Base-by-base conservation (phyloP, 2,329 filamentous ascomycete species). In the Chrysosporium keratinophilum region DNA sequence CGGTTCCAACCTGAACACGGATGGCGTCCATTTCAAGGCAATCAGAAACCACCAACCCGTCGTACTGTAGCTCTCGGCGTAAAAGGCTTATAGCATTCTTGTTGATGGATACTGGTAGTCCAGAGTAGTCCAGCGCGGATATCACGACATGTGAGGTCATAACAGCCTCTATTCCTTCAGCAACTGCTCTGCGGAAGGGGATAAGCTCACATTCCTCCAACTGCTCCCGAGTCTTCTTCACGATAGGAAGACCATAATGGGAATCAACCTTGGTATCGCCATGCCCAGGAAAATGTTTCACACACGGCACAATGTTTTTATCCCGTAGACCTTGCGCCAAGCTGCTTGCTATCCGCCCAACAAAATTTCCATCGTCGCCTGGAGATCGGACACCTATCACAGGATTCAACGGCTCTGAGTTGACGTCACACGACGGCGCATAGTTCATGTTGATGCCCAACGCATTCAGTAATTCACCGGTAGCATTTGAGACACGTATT, bases 401-500 rank as follows among this genome's bases (percentile, higher is more conserved):
- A 1, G 69, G 71, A 48, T 74, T 74, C 42, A 69, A 62, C 1
- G 72, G 70, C 52, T 74, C 69, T 0, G 71, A 72, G 52, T 73
- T 73, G 35, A 74, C 65, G 54, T 75, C 71, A 23, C 71, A 73
- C 44, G 70, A 65, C 1, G 72, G 72, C 2, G 67, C 71, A 59
- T 73, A 74, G 54, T 74, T 72, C 69, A 73, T 74, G 51, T 74
- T 74, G 49, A 75, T 68, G 1, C 72, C 71, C 45, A 71, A 68
- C 20, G 64, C 61, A 12, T 58, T 62, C 47, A 75, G 55, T 2
- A 63, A 67, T 54, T 71, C 66, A 0, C 70, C 71, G 1, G 72
- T 74, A 35, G 64, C 65, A 33, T 60, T 63, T 1, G 69, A 69
- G 40, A 70, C 65, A 51, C 66, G 61, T 51, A 66, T 65, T 48